A percentile compares a stretch with the other conserved stretches of the same genome.
Conservation (phyloP, 2,329 filamentous ascomycete genomes). For the Thelonectria rubi region DNA sequence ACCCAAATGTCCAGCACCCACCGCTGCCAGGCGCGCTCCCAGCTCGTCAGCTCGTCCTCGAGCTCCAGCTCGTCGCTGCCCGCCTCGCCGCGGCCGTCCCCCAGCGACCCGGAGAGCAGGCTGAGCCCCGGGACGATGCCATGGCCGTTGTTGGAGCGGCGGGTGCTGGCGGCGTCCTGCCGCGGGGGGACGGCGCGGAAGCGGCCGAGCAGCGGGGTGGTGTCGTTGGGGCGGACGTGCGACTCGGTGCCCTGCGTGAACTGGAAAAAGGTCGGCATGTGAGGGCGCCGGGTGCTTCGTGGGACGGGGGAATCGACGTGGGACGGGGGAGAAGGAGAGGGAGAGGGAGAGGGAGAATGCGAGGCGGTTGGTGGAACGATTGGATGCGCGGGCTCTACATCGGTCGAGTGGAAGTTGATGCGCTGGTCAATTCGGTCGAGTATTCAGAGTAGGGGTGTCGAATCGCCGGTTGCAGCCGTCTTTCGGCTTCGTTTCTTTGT, state of each 20-base stretch:
- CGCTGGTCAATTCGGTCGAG: background rate
- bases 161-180: slow-evolving; percentile 35
- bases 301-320: slow-evolving; percentile 8
- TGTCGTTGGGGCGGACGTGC: slow-evolving; percentile 60
- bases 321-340: background rate
- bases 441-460: background rate
- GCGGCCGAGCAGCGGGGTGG: slow-evolving; percentile 69
- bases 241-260: slow-evolving; percentile 73
- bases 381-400: slow-evolving; percentile 30
- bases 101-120: slow-evolving; percentile 49
- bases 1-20: slow-evolving; percentile 65
- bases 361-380: background rate
- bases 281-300: slow-evolving; percentile 2
- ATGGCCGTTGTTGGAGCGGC: slow-evolving; percentile 43
- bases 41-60: slow-evolving; percentile 47
- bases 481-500: background rate
- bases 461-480: background rate
- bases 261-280: slow-evolving; percentile 72
- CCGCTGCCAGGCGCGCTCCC: slow-evolving; percentile 49
- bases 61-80: slow-evolving; percentile 44
- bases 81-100: slow-evolving; percentile 50
- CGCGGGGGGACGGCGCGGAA: slow-evolving; percentile 69
- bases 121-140: slow-evolving; percentile 41
- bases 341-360: slow-evolving; percentile 16
- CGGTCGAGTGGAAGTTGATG: slow-evolving; percentile 1